Conservation (phyloP, 257 asterid species). For the Gentiana straminea region DNA sequence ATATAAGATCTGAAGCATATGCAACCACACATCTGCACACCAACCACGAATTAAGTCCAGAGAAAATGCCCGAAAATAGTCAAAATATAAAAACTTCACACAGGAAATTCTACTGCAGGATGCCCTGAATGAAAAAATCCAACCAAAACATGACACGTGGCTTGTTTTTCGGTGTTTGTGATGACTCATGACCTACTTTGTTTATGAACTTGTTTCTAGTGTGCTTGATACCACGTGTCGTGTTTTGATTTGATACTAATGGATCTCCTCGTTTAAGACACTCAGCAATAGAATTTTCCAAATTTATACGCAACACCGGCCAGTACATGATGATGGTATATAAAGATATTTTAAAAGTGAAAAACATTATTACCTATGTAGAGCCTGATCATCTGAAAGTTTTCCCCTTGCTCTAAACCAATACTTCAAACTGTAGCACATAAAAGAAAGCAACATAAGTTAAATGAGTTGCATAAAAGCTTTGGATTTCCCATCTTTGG, state of each 20-base stretch:
- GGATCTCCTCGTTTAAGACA: too few relatives aligned
- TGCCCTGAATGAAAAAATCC: background rate
- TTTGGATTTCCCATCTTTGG: too few relatives aligned
- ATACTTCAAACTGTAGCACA: conserved; percentile 58
- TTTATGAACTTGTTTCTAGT: too few relatives aligned
- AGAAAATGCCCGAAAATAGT: background rate
- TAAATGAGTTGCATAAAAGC: background rate
- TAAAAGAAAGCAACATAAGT: background rate
- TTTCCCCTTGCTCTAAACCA: conserved; percentile 94
- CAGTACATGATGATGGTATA: background rate
- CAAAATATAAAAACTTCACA: background rate
- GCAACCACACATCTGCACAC: conserved; percentile 80
- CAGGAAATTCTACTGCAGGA: background rate
- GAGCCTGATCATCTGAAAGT: conserved; percentile 86
- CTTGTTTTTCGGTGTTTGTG: too few relatives aligned
- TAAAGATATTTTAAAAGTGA: background rate
- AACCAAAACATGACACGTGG: background rate
- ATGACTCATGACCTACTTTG: too few relatives aligned
- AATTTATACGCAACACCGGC: background rate
- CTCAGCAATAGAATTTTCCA: background rate
- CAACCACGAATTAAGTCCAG: conserved; percentile 12
- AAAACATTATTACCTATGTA: conserved; percentile 61
- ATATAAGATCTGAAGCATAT: conserved; percentile 79
- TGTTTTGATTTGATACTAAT: too few relatives aligned
- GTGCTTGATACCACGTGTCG: too few relatives aligned